Base-by-base conservation (phyloP, 2,329 filamentous ascomycete species). In the Claviceps cyperi region DNA sequence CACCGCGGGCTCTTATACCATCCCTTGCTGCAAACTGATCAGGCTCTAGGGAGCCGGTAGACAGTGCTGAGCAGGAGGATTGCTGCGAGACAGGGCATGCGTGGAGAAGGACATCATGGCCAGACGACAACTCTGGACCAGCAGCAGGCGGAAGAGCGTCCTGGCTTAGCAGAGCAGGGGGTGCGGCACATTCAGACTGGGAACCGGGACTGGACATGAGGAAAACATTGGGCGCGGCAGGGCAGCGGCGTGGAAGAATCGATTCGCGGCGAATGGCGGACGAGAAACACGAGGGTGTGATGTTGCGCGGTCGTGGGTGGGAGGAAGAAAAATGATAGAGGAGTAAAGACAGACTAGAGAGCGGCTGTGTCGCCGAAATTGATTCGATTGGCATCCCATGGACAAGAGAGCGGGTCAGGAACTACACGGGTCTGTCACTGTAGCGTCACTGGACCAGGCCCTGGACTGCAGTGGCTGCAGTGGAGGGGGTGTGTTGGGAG, bases 191-290 rank as follows among this genome's bases (percentile, higher is more conserved):
- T 74, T 75, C 72, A 67, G 65, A 64, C 62, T 67, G 64, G 64
- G 62, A 63, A 64, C 66, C 66, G 68, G 69, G 67, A 62, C 64
- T 73, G 67, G 74, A 78, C 75, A 78, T 78, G 75, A 72, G 74
- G 69, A 67, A 65, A 67, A 73, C 75, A 78, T 78, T 66, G 71
- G 72, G 70, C 68, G 64, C 56, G 56, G 56, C 56, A 58, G 57
- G 50, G 56, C 56, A 54, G 54, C 55, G 51, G 54, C 56, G 54
- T 56, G 54, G 53, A 46, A 56, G 50, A 50, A 49, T 52, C 50
- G 53, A 55, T 57, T 56, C 55, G 57, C 50, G 53, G 54, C 45
- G 54, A 54, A 53, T 49, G 54, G 28, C 47, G 50, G 56, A 53
- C 49, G 40, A 35, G 9, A 47, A n/a, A 24, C 45, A 17, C 28